Percentiles rank a stretch among this genome's conserved stretches.
Evolutionary conservation across 257 asterid species (phyloP).

Genomic region (Scutellaria baicalensis): DNA sequence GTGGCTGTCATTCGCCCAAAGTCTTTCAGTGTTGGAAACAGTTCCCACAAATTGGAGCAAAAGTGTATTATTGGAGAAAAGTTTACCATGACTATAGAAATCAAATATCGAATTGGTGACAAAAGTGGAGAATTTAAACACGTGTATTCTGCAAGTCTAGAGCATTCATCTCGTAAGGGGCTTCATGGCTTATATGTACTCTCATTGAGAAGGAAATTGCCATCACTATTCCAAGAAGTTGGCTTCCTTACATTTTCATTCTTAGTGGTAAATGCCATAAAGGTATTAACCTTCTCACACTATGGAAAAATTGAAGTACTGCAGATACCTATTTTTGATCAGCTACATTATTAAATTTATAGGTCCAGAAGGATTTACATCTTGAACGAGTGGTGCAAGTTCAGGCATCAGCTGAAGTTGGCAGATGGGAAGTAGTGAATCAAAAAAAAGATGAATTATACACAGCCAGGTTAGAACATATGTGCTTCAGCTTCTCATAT

Average conservation of each 20-base stretch:
- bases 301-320: background rate
- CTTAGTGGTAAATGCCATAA: constrained; percentile 41
- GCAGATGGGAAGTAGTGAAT: constrained; percentile 38
- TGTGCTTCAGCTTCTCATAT: background rate
- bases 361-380: constrained; percentile 24
- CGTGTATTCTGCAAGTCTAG: constrained; percentile 20
- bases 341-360: constrained; percentile 7
- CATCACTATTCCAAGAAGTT: constrained; percentile 36
- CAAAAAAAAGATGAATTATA: constrained; percentile 6
- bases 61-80: constrained; percentile 36
- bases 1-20: constrained; percentile 59
- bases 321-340: constrained; percentile 9
- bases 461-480: constrained; percentile 30
- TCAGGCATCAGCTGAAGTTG: constrained; percentile 26
- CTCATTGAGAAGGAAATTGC: constrained; percentile 18
- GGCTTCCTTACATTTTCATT: constrained; percentile 40
- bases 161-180: constrained; percentile 28
- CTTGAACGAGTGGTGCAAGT: constrained; percentile 36
- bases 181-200: constrained; percentile 44
- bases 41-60: constrained; percentile 35
- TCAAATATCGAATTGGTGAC: constrained; percentile 6
- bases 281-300: background rate
- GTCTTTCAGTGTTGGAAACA: constrained; percentile 14
- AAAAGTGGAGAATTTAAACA: background rate
- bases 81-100: constrained; percentile 30